Percentiles rank a stretch among this genome's conserved stretches.
Conservation (phyloP, 805 yeast species). For the Hanseniaspora lachancei region DNA sequence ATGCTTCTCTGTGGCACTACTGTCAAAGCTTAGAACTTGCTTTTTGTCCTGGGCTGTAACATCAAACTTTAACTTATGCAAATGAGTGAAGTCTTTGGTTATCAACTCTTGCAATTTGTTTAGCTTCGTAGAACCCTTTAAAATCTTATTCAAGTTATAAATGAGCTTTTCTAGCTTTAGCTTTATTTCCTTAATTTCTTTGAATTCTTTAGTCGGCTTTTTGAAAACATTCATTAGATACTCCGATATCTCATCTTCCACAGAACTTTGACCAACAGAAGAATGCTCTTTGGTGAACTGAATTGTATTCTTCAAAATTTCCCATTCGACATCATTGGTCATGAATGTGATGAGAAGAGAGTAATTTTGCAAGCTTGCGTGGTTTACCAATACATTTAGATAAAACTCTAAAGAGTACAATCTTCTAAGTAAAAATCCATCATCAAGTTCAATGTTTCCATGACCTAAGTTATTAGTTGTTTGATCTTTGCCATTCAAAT, state of each 20-base stretch:
- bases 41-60: conserved; percentile 3
- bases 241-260: conserved; percentile 10
- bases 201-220: conserved; percentile 7
- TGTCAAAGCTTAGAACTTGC: background rate
- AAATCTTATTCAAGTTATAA: conserved; percentile 7
- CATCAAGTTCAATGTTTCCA: conserved; percentile 6
- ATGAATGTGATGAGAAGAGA: conserved; percentile 8
- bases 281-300: conserved; percentile 9
- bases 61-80: conserved; percentile 4
- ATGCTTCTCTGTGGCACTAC: background rate
- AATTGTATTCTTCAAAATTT: conserved; percentile 6
- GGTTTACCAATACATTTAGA: conserved; percentile 7
- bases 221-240: conserved; percentile 11
- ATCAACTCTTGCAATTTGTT: conserved; percentile 9
- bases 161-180: conserved; percentile 6
- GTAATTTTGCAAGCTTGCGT: conserved; percentile 5
- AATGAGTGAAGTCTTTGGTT: conserved; percentile 5
- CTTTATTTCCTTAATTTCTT: conserved; percentile 11
- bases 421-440: conserved; percentile 8
- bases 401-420: conserved; percentile 9
- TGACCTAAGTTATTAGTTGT: background rate
- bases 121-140: conserved; percentile 3
- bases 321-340: conserved; percentile 12
- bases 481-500: background rate
- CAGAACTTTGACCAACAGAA: background rate